phyloP scores from a whole-genome alignment of 257 asterid species.

The Solanum chilense region DNA sequence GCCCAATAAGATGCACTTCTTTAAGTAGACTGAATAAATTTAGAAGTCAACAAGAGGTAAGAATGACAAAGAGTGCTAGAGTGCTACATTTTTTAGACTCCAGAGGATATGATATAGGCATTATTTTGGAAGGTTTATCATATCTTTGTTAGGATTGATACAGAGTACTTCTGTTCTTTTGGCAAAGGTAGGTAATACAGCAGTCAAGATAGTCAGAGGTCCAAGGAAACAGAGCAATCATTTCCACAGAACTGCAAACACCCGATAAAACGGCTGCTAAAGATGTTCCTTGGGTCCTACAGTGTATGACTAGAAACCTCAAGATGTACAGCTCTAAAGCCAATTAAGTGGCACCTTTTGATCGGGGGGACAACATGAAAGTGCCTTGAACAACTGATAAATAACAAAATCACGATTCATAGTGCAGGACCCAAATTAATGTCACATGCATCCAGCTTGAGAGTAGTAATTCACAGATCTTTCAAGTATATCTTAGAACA shows the following conservation, averaged over 20 bases:
- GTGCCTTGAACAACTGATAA: background rate
- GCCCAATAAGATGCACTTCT: background rate
- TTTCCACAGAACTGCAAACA: background rate
- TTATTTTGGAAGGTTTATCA: background rate
- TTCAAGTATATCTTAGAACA: background rate
- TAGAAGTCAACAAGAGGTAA: background rate
- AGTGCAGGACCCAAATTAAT: background rate
- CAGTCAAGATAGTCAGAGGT: background rate
- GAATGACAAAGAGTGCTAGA: background rate
- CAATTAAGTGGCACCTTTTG: background rate
- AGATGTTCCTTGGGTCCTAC: background rate
- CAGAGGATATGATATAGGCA: background rate
- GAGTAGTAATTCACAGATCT: background rate
- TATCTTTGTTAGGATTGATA: background rate
- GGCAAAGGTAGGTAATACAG: background rate
- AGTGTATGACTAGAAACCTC: background rate
- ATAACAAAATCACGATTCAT: background rate
- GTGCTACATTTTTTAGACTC: background rate
- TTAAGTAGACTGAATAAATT: background rate
- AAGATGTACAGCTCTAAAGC: background rate
- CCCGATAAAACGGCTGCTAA: background rate
- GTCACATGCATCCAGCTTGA: background rate
- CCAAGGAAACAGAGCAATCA: background rate
- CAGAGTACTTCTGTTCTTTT: background rate
- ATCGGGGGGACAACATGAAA: background rate